Conservation (phyloP, 306 rosid genomes). For the Cucurbita ficifolia region DNA sequence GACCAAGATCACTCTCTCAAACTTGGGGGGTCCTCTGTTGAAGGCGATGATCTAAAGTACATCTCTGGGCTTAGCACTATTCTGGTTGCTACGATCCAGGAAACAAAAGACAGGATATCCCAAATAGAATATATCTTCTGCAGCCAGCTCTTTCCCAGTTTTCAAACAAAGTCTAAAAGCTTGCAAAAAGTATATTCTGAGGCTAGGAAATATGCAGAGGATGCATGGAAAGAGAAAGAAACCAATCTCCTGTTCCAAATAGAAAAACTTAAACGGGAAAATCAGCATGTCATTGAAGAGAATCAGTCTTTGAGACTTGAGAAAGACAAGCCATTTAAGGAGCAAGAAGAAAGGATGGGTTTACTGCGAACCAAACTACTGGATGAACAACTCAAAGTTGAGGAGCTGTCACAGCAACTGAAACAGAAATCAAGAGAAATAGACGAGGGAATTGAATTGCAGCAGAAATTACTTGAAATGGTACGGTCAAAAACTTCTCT, state of each 20-base stretch:
- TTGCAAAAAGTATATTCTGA: conserved; percentile 20
- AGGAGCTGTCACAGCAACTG: conserved; percentile 26
- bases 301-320: conserved; percentile 25
- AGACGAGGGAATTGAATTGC: conserved; percentile 33
- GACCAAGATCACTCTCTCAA: conserved; percentile 18
- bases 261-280: conserved; percentile 24
- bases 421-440: conserved; percentile 21
- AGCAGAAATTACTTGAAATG: conserved; percentile 22
- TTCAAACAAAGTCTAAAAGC: conserved; percentile 30
- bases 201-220: conserved; percentile 22
- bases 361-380: conserved; percentile 13
- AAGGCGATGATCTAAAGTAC: conserved; percentile 20
- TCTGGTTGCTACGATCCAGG: conserved; percentile 78
- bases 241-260: conserved; percentile 16
- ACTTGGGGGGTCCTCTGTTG: conserved; percentile 9
- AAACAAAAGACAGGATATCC: conserved; percentile 55
- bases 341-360: conserved; percentile 14
- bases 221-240: conserved; percentile 27
- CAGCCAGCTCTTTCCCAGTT: conserved; percentile 42
- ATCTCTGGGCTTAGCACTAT: conserved; percentile 57
- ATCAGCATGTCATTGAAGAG: conserved; percentile 25
- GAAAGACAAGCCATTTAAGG: conserved; percentile 13
- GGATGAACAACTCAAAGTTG: conserved; percentile 17
- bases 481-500: conserved; percentile 27
- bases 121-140: conserved; percentile 81